Percentiles rank a stretch among this genome's conserved stretches.
phyloP scores from a whole-genome alignment of 371 early-diverging fungal genomes.

The Mortierella polycephala region DNA sequence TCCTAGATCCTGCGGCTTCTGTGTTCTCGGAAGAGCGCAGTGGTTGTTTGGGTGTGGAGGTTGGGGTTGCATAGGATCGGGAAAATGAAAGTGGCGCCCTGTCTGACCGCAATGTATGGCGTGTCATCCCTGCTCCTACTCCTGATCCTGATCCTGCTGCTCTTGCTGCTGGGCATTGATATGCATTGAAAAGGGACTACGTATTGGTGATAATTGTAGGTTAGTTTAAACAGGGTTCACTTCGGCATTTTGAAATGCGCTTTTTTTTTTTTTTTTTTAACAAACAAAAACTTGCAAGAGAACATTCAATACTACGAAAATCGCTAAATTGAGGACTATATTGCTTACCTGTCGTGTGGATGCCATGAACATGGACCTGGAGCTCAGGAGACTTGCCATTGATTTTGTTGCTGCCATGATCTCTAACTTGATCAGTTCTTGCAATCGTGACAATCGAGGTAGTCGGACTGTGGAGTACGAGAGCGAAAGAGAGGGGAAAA shows the following conservation, averaged over 20 bases:
- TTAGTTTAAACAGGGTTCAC: too few relatives aligned
- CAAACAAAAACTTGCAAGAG: too few relatives aligned
- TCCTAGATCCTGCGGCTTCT: conserved; percentile 36
- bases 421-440: background rate
- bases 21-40: conserved; percentile 13
- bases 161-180: too few relatives aligned
- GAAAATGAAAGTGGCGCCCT: background rate
- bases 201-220: too few relatives aligned
- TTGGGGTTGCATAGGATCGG: conserved; percentile 15
- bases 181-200: too few relatives aligned
- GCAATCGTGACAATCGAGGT: background rate
- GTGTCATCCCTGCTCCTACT: too few relatives aligned
- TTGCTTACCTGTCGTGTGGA: conserved; percentile 18
- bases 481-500: background rate
- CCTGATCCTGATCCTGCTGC: too few relatives aligned
- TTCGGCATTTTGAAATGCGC: too few relatives aligned
- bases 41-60: conserved; percentile 10
- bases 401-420: conserved; percentile 22
- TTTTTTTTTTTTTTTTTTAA: too few relatives aligned
- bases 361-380: conserved; percentile 14
- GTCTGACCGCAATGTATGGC: background rate
- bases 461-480: background rate
- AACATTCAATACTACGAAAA: too few relatives aligned
- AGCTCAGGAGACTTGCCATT: conserved; percentile 16
- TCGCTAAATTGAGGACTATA: background rate